phyloP scores from a whole-genome alignment of 2,329 filamentous ascomycete species.

The Venturia aucupariae region DNA sequence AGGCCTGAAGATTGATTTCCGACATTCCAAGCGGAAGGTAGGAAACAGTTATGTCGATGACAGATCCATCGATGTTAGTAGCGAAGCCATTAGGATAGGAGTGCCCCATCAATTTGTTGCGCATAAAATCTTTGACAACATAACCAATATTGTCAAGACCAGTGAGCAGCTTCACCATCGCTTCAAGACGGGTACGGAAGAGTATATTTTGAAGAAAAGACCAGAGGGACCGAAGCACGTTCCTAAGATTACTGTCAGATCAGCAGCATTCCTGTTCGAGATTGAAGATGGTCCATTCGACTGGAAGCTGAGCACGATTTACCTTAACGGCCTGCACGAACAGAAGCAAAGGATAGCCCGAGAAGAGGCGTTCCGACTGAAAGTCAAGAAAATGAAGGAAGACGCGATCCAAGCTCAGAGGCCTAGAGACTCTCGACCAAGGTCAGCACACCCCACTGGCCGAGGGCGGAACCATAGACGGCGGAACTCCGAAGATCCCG shows the following conservation, averaged over 20 bases:
- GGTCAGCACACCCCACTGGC: constrained; percentile 40
- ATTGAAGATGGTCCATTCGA: constrained; percentile 95
- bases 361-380: constrained; percentile 81
- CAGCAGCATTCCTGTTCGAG: constrained; percentile 77
- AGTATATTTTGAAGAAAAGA: constrained; percentile 77
- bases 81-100: constrained; percentile 77
- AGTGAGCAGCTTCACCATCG: constrained; percentile 86
- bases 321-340: constrained; percentile 77
- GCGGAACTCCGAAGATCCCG: constrained; percentile 24
- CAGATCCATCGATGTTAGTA: constrained; percentile 71
- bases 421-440: constrained; percentile 38
- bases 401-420: constrained; percentile 27
- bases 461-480: constrained; percentile 32
- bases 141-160: constrained; percentile 79
- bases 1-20: constrained; percentile 67
- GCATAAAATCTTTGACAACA: constrained; percentile 86
- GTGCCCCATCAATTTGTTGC: constrained; percentile 88
- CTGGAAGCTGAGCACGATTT: constrained; percentile 93
- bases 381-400: constrained; percentile 76
- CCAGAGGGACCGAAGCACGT: constrained; percentile 80
- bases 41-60: constrained; percentile 57
- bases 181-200: constrained; percentile 77
- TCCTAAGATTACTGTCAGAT: constrained; percentile 74
- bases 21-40: constrained; percentile 63
- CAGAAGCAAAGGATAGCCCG: constrained; percentile 83